Percentiles rank a stretch among this genome's conserved stretches.
Evolutionary conservation across 1,284 basidiomycete genomes (phyloP).

Genomic region (Marasmius tenuissimus): DNA sequence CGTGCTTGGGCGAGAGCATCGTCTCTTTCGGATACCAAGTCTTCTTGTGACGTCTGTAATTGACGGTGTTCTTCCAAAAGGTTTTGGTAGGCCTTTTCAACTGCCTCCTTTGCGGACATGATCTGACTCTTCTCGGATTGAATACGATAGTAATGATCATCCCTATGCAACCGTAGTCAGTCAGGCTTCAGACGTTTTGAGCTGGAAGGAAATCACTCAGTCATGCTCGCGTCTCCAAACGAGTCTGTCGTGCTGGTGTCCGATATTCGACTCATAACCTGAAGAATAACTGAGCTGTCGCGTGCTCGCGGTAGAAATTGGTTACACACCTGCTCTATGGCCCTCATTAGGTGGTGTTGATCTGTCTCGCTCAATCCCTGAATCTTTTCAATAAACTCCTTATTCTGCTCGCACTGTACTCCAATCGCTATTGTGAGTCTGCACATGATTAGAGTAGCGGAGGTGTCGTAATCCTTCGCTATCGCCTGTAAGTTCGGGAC

Average conservation of each 20-base stretch:
- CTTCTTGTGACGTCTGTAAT: conserved; percentile 72
- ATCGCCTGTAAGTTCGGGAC: conserved; percentile 82
- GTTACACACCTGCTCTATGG: conserved; percentile 74
- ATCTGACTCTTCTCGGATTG: conserved; percentile 78
- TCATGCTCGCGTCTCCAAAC: conserved; percentile 60
- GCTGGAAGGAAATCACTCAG: conserved; percentile 55
- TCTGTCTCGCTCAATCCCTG: conserved; percentile 76
- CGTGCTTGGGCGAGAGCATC: conserved; percentile 60
- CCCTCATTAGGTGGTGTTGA: conserved; percentile 84
- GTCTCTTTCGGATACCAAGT: conserved; percentile 69
- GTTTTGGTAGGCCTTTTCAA: conserved; percentile 75
- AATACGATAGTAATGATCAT: conserved; percentile 83
- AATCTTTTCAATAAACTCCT: conserved; percentile 82
- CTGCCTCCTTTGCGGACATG: conserved; percentile 74
- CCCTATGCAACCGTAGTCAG: conserved; percentile 41
- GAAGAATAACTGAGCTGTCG: not conserved
- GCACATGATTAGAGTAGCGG: conserved; percentile 75
- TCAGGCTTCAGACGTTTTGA: not conserved
- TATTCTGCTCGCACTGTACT: conserved; percentile 86
- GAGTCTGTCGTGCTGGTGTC: conserved; percentile 41
- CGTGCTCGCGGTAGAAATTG: not conserved
- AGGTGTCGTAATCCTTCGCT: conserved; percentile 69
- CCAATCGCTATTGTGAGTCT: conserved; percentile 90
- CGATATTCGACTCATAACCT: conserved; percentile 77
- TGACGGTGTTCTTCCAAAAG: conserved; percentile 77